These are phyloP conservation scores for Phytophthora pisi DNA, from an alignment of 352 stramenopile genomes.

Conservation along the genomic window DNA sequence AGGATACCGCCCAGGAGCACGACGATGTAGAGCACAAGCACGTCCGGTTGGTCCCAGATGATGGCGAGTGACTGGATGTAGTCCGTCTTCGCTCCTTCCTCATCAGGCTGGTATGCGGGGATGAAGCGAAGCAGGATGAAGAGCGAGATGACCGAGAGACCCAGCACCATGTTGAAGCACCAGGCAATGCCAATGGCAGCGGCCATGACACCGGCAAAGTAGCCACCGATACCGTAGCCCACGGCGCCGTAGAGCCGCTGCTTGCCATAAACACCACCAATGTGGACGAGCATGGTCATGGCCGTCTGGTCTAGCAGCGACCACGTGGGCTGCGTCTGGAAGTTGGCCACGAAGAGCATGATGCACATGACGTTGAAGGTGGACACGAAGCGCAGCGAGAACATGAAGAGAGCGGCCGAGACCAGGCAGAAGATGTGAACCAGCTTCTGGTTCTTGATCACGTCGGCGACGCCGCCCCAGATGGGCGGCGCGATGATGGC, in stretches of 20 bases:
- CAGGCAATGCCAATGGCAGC: constrained; percentile 70
- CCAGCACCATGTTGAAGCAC: constrained; percentile 81
- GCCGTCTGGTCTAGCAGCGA: constrained; percentile 72
- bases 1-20: constrained; percentile 71
- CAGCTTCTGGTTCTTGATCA: constrained; percentile 67
- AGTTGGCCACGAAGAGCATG: constrained; percentile 77
- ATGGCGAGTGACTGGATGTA: constrained; percentile 49
- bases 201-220: constrained; percentile 66
- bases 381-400: constrained; percentile 65
- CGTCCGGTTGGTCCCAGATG: constrained; percentile 58
- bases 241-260: constrained; percentile 75
- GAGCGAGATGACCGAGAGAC: constrained; percentile 58
- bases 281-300: constrained; percentile 63
- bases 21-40: constrained; percentile 69
- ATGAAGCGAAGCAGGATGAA: constrained; percentile 62
- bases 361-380: constrained; percentile 74
- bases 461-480: constrained; percentile 67
- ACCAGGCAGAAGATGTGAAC: constrained; percentile 70
- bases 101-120: constrained; percentile 44
- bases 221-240: constrained; percentile 70
- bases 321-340: constrained; percentile 69
- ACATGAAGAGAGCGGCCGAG: constrained; percentile 70
- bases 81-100: constrained; percentile 34
- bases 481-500: constrained; percentile 70
- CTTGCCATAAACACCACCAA: constrained; percentile 80